These are phyloP conservation scores for Podospora appendiculata DNA, from an alignment of 495 filamentous ascomycete genomes.

Conservation along the genomic window DNA sequence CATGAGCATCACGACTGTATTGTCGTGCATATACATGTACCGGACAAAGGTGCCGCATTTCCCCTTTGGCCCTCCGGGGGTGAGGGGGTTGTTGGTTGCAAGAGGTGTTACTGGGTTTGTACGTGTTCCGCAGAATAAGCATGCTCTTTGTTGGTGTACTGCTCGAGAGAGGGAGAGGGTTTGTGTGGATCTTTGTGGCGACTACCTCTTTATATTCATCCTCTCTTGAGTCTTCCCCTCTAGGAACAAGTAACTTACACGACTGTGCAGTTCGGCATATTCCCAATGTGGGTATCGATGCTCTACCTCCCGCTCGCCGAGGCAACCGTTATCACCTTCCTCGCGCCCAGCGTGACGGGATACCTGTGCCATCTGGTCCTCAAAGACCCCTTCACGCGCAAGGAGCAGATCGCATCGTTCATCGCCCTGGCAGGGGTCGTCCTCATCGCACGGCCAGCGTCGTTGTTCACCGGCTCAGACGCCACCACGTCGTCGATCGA, in stretches of 20 bases:
- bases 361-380: constrained; percentile 74
- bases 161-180: too few species aligned
- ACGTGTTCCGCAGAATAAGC: too few species aligned
- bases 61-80: constrained; percentile 59
- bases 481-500: not conserved
- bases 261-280: constrained; percentile 55
- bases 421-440: constrained; percentile 76
- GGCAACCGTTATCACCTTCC: constrained; percentile 88
- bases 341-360: constrained; percentile 74
- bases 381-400: constrained; percentile 68
- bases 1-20: constrained; percentile 67
- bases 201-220: too few species aligned
- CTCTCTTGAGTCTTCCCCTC: constrained; percentile 10
- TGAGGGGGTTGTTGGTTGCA: constrained; percentile 58
- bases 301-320: constrained; percentile 84
- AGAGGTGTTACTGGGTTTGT: constrained; percentile 70
- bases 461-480: constrained; percentile 35
- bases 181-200: too few species aligned
- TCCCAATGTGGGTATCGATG: constrained; percentile 55
- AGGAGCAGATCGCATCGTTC: constrained; percentile 67
- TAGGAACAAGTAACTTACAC: not conserved
- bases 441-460: constrained; percentile 72
- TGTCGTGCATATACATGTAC: constrained; percentile 70
- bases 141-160: too few species aligned
- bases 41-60: constrained; percentile 55